phyloP scores from a whole-genome alignment of 2,329 filamentous ascomycete species.

The Penicillium sp. region DNA sequence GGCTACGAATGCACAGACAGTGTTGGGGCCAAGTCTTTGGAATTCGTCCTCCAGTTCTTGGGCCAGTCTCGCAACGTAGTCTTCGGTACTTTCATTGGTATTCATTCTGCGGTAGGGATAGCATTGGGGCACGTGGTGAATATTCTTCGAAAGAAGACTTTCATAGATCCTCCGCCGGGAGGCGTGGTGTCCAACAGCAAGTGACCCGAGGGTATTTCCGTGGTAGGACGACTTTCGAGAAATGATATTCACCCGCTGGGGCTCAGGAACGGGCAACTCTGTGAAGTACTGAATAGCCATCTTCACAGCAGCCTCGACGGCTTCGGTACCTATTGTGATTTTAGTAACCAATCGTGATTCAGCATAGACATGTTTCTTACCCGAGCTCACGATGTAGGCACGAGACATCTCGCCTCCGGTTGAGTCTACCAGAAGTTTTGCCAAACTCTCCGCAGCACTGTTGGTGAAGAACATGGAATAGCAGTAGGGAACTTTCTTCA shows the following conservation, averaged over 20 bases:
- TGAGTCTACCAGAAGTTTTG: constrained; percentile 48
- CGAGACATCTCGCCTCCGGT: constrained; percentile 54
- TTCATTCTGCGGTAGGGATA: constrained; percentile 59
- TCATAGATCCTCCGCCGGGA: constrained; percentile 61
- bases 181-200: constrained; percentile 64
- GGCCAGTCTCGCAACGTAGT: constrained; percentile 60
- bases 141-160: constrained; percentile 54
- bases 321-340: constrained; percentile 56
- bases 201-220: constrained; percentile 66
- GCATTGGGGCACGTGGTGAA: constrained; percentile 63
- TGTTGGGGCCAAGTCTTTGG: constrained; percentile 59
- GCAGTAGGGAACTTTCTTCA: constrained; percentile 58
- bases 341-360: constrained; percentile 4
- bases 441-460: constrained; percentile 52
- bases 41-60: constrained; percentile 67
- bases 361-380: constrained; percentile 31
- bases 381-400: constrained; percentile 58
- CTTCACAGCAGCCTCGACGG: constrained; percentile 66
- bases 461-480: constrained; percentile 58
- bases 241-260: constrained; percentile 59
- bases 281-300: constrained; percentile 64
- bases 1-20: constrained; percentile 66
- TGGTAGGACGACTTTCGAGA: constrained; percentile 65
- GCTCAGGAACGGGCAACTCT: constrained; percentile 53
- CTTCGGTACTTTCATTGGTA: constrained; percentile 51